Conservation (phyloP, 345 rosid species). For the Eucalyptus cloeziana region DNA sequence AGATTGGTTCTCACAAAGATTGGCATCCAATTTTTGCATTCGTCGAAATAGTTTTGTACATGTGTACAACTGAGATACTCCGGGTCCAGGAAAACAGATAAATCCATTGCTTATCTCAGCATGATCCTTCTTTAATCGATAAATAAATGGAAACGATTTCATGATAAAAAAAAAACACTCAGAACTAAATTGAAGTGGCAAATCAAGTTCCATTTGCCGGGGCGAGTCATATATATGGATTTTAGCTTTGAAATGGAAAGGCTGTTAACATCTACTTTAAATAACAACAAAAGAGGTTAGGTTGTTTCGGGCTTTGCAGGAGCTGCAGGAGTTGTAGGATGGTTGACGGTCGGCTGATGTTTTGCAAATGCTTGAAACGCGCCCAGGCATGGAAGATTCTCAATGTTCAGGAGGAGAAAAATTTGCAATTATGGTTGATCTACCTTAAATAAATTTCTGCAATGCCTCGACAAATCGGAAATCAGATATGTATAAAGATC, state of each 20-base stretch:
- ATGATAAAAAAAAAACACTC: not conserved
- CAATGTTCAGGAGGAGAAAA: not conserved
- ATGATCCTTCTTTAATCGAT: not conserved
- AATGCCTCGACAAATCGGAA: not conserved
- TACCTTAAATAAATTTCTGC: not conserved
- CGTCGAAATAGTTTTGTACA: not conserved
- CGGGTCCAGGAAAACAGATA: not conserved
- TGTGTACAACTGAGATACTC: not conserved
- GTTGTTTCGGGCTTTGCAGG: not conserved
- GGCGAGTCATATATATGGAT: not conserved
- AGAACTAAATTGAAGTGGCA: not conserved
- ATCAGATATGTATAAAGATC: not conserved
- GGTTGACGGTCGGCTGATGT: not conserved
- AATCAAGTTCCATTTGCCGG: not conserved
- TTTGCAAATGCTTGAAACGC: not conserved
- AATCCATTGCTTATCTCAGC: not conserved
- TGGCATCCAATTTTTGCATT: not conserved
- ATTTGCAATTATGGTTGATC: not conserved
- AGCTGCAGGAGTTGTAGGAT: not conserved
- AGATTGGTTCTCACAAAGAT: conserved; percentile 11
- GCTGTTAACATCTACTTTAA: not conserved
- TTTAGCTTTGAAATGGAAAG: not conserved
- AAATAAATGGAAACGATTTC: not conserved
- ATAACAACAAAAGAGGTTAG: not conserved
- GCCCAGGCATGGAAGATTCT: not conserved